phyloP scores from a whole-genome alignment of 2,329 filamentous ascomycete genomes.

The Dothideomycetes sp. region DNA sequence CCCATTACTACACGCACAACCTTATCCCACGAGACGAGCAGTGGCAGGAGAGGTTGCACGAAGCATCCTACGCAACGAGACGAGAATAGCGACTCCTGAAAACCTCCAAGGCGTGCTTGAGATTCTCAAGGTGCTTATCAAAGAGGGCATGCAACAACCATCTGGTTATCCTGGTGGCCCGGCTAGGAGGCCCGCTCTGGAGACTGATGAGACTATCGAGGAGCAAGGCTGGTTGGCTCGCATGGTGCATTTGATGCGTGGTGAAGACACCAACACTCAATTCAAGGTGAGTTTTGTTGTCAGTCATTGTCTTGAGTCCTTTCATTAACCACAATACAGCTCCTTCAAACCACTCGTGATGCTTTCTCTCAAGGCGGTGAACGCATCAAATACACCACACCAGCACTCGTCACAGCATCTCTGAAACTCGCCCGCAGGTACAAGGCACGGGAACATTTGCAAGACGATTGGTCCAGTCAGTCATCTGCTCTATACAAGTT shows the following conservation, averaged over 20 bases:
- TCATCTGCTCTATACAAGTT: constrained; percentile 88
- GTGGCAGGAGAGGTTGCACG: constrained; percentile 82
- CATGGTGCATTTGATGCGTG: constrained; percentile 78
- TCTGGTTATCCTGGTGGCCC: constrained; percentile 73
- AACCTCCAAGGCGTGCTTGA: constrained; percentile 84
- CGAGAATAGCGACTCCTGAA: constrained; percentile 62
- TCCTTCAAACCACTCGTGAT: constrained; percentile 78
- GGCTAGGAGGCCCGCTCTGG: constrained; percentile 59
- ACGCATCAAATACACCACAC: constrained; percentile 89
- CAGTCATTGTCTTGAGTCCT: constrained; percentile 8
- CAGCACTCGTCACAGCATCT: constrained; percentile 78
- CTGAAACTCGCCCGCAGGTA: constrained; percentile 81
- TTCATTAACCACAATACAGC: constrained; percentile 27
- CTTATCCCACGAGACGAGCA: constrained; percentile 81
- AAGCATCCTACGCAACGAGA: constrained; percentile 72
- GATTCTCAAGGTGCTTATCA: constrained; percentile 81
- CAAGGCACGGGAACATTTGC: constrained; percentile 82
- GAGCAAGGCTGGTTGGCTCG: constrained; percentile 95
- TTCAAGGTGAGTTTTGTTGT: constrained; percentile 48
- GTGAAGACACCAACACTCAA: constrained; percentile 81
- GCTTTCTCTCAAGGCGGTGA: constrained; percentile 88
- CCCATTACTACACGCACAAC: constrained; percentile 79
- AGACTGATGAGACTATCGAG: constrained; percentile 95
- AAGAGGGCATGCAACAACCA: constrained; percentile 73
- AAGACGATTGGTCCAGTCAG: constrained; percentile 62